A percentile compares a stretch with the other conserved stretches of the same genome.
phyloP scores from a whole-genome alignment of 495 filamentous ascomycete species.

The Daldinia vernicosa region DNA sequence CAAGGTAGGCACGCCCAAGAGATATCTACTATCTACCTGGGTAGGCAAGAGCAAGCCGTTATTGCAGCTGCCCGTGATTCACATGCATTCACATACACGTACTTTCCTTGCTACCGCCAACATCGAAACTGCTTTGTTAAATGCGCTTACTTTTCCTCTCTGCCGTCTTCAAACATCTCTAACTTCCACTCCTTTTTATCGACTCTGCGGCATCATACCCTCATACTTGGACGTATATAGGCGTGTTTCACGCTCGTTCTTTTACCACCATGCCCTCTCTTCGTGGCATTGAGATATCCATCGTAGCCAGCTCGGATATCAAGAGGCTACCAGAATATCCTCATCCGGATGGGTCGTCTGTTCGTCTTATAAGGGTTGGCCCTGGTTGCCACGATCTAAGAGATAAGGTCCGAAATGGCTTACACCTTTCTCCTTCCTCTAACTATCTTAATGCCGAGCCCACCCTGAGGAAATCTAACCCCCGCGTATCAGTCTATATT shows the following conservation, averaged over 20 bases:
- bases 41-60: not conserved
- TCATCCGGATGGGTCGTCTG: slow-evolving; percentile 60
- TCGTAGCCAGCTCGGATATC: slow-evolving; percentile 46
- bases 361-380: slow-evolving; percentile 40
- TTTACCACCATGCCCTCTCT: slow-evolving; percentile 55
- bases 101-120: not conserved
- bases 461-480: slow-evolving; percentile 48
- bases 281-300: slow-evolving; percentile 56
- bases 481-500: slow-evolving; percentile 59
- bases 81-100: not conserved
- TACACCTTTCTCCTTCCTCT: slow-evolving; percentile 1
- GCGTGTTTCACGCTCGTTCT: not conserved
- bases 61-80: not conserved
- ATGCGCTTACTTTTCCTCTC: not conserved
- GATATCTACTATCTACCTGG: too few species aligned
- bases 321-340: slow-evolving; percentile 57
- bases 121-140: not conserved
- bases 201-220: not conserved
- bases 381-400: slow-evolving; percentile 11
- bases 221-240: not conserved
- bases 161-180: not conserved
- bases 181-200: not conserved
- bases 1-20: not conserved
- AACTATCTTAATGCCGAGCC: slow-evolving; percentile 25
- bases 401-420: slow-evolving; percentile 3